Base-by-base conservation (phyloP, 768 basidiomycete genomes). In the Leccinum rimulosum region DNA sequence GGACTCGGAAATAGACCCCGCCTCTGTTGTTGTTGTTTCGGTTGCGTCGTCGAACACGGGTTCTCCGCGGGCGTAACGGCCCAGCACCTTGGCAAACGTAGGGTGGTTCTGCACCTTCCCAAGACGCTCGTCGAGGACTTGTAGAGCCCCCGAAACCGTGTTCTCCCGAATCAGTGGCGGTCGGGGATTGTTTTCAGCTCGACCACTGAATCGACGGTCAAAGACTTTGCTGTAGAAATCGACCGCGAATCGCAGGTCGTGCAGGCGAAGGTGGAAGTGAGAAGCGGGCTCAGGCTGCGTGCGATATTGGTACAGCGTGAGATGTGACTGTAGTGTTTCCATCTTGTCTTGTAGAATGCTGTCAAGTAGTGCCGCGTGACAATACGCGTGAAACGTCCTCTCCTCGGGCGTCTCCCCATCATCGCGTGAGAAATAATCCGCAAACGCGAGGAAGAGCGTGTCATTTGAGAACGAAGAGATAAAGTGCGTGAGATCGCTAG, bases 271-370 rank as follows among this genome's bases (percentile, higher is more conserved):
- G 64, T 86, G 82, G 73, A 87, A 90, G 68, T 83, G 86, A 9
- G 77, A 80, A 6, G 83, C 82, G 4, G 73, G 64, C 0, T 84
- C 82, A 4, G 79, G 75, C 81, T 87, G 84, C 55, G 74, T 80
- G 58, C 90, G 86, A 65, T 86, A 85, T 52, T 78, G 81, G 68
- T 87, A 91, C 30, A 95, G 69, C 1, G 84, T 84, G 3, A 95
- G 76, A 68, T 93, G 89, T 0, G 87, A 80, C 64, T 88, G 86
- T 4, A 95, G 74, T 0, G 89, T 86, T 58, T 85, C 82, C 12
- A 89, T 85, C 69, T 96, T 97, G 74, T 95, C 95, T 69, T 91
- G 87, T n/a, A 94, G 76, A 52, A 98, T 88, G 73, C 91, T 89
- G 70, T 98, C 95, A 47, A 95, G 79, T 12, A 94, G 72, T 30